These are phyloP conservation scores for Anthracocystis setariae DNA, from an alignment of 1,284 basidiomycete species.

Conservation along the genomic window DNA sequence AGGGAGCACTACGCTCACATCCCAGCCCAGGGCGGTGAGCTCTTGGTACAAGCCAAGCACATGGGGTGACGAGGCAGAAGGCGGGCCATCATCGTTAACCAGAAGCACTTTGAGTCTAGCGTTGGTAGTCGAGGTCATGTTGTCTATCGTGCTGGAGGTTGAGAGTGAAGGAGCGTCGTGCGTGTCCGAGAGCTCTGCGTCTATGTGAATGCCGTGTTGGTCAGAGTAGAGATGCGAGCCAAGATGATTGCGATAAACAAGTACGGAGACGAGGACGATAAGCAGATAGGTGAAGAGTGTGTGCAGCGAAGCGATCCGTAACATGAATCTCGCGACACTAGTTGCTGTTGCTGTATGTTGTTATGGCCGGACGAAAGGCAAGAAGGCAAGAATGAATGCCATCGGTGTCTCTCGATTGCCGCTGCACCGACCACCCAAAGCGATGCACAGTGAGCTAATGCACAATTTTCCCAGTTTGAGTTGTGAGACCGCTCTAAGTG, in stretches of 20 bases:
- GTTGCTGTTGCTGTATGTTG: too few relatives aligned
- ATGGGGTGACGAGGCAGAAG: slow-evolving; percentile 59
- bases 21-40: slow-evolving; percentile 54
- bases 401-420: neutral
- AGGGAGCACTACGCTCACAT: slow-evolving; percentile 64
- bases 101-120: slow-evolving; percentile 50
- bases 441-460: too few relatives aligned
- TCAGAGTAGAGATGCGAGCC: neutral
- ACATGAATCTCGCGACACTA: too few relatives aligned
- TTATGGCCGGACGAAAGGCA: too few relatives aligned
- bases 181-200: slow-evolving; percentile 33
- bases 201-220: slow-evolving; percentile 16
- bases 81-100: slow-evolving; percentile 66
- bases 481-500: too few relatives aligned
- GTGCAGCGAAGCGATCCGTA: slow-evolving; percentile 16
- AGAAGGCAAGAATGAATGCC: too few relatives aligned
- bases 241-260: slow-evolving; percentile 21
- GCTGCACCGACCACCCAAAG: neutral
- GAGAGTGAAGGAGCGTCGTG: neutral
- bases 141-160: neutral
- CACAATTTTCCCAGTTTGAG: too few relatives aligned
- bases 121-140: slow-evolving; percentile 3
- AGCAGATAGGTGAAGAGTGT: slow-evolving; percentile 31
- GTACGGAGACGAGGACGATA: slow-evolving; percentile 24
- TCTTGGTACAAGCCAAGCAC: slow-evolving; percentile 58